Evolutionary conservation across 2,329 filamentous ascomycete species (phyloP).

Genomic region (Harringtonia aguacate): DNA sequence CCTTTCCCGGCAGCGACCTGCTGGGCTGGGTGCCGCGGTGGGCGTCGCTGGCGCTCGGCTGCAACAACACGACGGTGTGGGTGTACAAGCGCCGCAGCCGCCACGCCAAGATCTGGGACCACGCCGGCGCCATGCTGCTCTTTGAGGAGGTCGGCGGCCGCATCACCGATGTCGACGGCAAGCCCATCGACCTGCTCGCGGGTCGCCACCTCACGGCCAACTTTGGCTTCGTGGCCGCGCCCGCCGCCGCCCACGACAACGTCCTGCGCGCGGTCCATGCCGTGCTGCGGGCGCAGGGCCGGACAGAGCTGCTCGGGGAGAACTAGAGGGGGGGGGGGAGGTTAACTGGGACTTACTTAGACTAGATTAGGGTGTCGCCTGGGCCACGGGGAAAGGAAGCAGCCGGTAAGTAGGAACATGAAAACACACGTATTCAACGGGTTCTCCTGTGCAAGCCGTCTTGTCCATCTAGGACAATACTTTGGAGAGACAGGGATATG

Average conservation of each 20-base stretch:
- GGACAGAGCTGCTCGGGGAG: slow-evolving; percentile 5
- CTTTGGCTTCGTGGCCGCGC: slow-evolving; percentile 46
- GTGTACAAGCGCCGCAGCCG: slow-evolving; percentile 38
- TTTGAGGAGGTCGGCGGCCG: slow-evolving; percentile 46
- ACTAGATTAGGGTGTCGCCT: too few relatives aligned
- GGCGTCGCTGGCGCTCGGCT: slow-evolving; percentile 38
- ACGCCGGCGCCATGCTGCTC: slow-evolving; percentile 47
- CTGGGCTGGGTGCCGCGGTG: slow-evolving; percentile 48
- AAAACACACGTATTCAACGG: too few relatives aligned
- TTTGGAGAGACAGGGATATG: too few relatives aligned
- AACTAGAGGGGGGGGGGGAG: background rate
- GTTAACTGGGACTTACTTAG: background rate
- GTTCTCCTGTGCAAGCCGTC: too few relatives aligned
- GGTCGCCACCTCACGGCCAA: slow-evolving; percentile 39
- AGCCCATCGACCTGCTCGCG: slow-evolving; percentile 34
- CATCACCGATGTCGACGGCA: slow-evolving; percentile 43
- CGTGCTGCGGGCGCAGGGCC: slow-evolving; percentile 9
- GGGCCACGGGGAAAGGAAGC: background rate
- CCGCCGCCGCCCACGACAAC: slow-evolving; percentile 27
- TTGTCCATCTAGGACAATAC: too few relatives aligned
- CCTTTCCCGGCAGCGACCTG: slow-evolving; percentile 38
- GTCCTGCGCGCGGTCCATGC: slow-evolving; percentile 25
- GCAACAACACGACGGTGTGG: slow-evolving; percentile 45
- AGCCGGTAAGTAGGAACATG: too few relatives aligned
- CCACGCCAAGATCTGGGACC: slow-evolving; percentile 47